phyloP scores from a whole-genome alignment of 2,329 filamentous ascomycete species.

The Capronia epimyces region DNA sequence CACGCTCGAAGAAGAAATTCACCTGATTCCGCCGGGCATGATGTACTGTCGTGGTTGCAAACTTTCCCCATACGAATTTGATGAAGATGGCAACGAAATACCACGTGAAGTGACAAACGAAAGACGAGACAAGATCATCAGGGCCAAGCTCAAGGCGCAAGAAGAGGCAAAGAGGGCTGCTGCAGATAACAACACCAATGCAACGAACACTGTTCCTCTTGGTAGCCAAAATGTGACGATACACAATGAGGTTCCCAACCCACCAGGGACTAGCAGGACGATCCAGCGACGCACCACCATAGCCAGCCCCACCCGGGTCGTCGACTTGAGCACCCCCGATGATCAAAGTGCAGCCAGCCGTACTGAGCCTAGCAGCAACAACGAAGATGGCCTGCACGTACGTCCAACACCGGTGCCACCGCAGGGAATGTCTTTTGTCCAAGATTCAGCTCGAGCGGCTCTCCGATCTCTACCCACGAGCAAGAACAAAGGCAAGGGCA shows the following conservation, averaged over 20 bases:
- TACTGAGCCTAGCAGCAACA: not conserved
- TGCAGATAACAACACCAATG: not conserved
- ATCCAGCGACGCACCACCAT: not conserved
- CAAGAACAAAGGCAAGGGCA: conserved; percentile 1
- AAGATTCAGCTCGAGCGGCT: not conserved
- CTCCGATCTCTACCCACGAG: not conserved
- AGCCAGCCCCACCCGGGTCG: not conserved
- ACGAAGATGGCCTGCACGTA: not conserved
- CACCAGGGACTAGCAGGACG: not conserved
- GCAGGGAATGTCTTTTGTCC: not conserved
- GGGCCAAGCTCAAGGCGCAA: not conserved
- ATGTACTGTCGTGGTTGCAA: not conserved
- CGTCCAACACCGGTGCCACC: not conserved
- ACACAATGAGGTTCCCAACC: not conserved
- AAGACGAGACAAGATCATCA: not conserved
- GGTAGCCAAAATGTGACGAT: not conserved
- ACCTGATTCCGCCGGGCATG: not conserved
- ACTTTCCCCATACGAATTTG: not conserved
- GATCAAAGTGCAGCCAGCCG: not conserved
- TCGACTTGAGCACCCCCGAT: not conserved
- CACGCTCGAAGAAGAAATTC: not conserved
- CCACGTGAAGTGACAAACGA: not conserved
- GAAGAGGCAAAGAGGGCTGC: not conserved
- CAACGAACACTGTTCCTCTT: not conserved
- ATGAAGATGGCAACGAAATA: not conserved